These are phyloP conservation scores for Hirsutella rhossiliensis DNA, from an alignment of 2,329 filamentous ascomycete genomes.

Conservation along the genomic window DNA sequence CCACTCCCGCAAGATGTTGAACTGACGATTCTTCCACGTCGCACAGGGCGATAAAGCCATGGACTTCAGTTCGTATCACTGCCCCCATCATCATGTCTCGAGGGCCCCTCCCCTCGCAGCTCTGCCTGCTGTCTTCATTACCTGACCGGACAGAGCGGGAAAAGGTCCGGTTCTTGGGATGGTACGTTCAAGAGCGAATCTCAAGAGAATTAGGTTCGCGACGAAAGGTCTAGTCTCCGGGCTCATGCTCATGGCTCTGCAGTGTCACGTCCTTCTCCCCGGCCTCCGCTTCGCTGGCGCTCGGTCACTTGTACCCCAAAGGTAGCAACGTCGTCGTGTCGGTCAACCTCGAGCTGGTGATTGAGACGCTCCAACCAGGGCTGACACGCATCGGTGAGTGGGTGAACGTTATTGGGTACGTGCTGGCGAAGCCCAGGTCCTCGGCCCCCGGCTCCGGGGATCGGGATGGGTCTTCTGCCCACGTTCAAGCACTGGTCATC, in stretches of 20 bases:
- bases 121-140: constrained; percentile 54
- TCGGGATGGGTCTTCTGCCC: constrained; percentile 12
- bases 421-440: constrained; percentile 25
- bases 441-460: constrained; percentile 4
- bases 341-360: constrained; percentile 61
- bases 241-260: constrained; percentile 11
- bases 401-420: constrained; percentile 81
- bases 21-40: too few relatives aligned
- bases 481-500: constrained; percentile 63
- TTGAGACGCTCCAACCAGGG: constrained; percentile 50
- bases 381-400: constrained; percentile 66
- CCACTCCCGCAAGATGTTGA: too few relatives aligned
- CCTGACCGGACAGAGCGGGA: constrained; percentile 37
- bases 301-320: constrained; percentile 56
- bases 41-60: too few relatives aligned
- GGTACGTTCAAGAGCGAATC: constrained; percentile 43
- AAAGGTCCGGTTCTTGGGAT: constrained; percentile 90
- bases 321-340: constrained; percentile 33
- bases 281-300: constrained; percentile 45
- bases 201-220: background rate
- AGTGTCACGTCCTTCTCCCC: constrained; percentile 41
- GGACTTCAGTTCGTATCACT: too few relatives aligned
- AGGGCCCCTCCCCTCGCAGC: constrained; percentile 50
- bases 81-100: constrained; percentile 29
- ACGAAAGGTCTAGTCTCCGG: background rate